Evolutionary conservation across 2,329 filamentous ascomycete species (phyloP), one percentile per base, ranked within the genome.

Genomic region (Mycosphaerella sp.): DNA sequence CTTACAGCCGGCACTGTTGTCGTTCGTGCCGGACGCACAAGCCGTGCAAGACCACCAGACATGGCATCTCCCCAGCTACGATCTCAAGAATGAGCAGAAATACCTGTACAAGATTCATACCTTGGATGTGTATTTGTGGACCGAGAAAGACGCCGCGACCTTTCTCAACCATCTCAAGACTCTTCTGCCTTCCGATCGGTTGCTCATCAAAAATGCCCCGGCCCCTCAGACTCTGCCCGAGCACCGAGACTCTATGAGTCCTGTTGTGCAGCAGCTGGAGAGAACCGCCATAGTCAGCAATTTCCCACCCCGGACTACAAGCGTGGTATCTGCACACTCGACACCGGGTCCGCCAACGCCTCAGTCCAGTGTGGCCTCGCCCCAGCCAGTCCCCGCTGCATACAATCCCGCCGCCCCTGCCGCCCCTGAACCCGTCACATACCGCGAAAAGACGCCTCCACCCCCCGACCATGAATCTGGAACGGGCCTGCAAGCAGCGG

Each of bases 321-420:
- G 66, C 40, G 66, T 53, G 63, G 68, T 58, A 50, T 72, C 60
- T 64, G 67, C 62, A 61, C 68, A 59, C 13, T 70, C 44, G n/a
- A 49, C 62, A 3, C 61, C 57, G 16, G 65, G 61, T 8, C 64
- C 65, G 12, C 64, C 64, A 5, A 64, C 60, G 18, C 62, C 65
- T 51, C 60, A 25, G 55, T 50, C 58, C 7, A 52, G 46, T n/a
- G 55, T 52, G 9, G 57, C 46, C 32, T 57, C 59, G 2, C 50
- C 58, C 2, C 55, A 58, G 39, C 43, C 56, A 34, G 34, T 59
- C 5, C 84, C 84, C 0, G 81, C 87, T 71, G 79, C 85, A 2
- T 90, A 90, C 65, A 90, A 90, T 64, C 87, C 87, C 2, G 86
- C 87, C 0, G 86, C 86, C 1, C 87, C 87, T 4, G 77, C 85